Percentiles rank a stretch among this genome's conserved stretches.
phyloP scores from a whole-genome alignment of 2,329 filamentous ascomycete species.

The Xylariaceae sp. region DNA sequence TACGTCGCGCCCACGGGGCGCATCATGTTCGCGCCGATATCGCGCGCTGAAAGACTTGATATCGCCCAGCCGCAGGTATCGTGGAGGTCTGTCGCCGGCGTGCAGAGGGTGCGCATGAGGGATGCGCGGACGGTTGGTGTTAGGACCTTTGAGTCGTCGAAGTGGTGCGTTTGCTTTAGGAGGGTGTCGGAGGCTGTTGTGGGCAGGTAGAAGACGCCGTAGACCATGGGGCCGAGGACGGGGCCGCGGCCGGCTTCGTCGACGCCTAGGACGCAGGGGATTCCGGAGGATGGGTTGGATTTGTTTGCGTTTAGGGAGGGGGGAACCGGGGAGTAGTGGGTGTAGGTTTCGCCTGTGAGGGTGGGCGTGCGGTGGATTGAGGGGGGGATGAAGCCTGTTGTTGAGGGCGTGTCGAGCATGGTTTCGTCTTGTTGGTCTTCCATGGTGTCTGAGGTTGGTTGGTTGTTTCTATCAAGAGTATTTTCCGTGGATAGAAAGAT shows the following conservation, averaged over 20 bases:
- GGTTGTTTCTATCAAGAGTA: not conserved
- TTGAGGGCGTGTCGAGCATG: slow-evolving; percentile 32
- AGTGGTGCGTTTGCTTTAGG: slow-evolving; percentile 73
- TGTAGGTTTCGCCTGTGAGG: slow-evolving; percentile 62
- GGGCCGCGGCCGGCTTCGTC: slow-evolving; percentile 93
- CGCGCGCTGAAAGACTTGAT: slow-evolving; percentile 71
- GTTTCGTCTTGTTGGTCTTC: slow-evolving; percentile 38
- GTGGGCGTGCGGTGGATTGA: slow-evolving; percentile 57
- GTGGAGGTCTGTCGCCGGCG: slow-evolving; percentile 45
- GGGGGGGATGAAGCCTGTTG: slow-evolving; percentile 57
- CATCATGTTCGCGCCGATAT: slow-evolving; percentile 77
- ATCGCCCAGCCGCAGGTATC: slow-evolving; percentile 71
- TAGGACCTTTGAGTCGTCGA: slow-evolving; percentile 92
- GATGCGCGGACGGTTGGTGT: slow-evolving; percentile 70
- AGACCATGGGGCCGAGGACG: slow-evolving; percentile 79
- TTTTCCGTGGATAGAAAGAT: not conserved
- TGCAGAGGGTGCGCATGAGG: slow-evolving; percentile 68
- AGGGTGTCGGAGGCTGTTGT: slow-evolving; percentile 64
- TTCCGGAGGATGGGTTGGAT: slow-evolving; percentile 34
- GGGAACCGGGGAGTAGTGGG: slow-evolving; percentile 66
- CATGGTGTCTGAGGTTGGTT: slow-evolving; percentile 22
- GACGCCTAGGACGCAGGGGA: slow-evolving; percentile 74
- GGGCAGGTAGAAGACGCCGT: slow-evolving; percentile 70
- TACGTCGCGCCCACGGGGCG: slow-evolving; percentile 54
- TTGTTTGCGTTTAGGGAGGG: slow-evolving; percentile 40